Evolutionary conservation across 2,329 filamentous ascomycete genomes (phyloP).

Genomic region (Colletotrichum magnum): DNA sequence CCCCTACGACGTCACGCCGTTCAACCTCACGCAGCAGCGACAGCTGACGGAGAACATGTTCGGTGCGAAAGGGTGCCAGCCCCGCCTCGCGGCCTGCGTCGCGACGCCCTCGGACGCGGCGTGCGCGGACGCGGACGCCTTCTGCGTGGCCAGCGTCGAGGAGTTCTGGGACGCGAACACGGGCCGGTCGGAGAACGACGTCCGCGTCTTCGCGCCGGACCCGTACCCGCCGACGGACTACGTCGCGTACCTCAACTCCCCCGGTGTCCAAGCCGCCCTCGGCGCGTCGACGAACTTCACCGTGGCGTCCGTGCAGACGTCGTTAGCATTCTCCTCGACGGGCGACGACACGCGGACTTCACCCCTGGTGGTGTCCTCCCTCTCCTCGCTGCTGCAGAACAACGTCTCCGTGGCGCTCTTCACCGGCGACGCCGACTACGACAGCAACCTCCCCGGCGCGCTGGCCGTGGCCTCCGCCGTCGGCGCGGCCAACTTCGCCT

Average conservation of each 20-base stretch:
- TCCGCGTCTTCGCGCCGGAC: not conserved
- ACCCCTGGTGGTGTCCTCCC: conserved; percentile 3
- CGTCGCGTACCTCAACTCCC: conserved; percentile 28
- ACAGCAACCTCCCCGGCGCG: conserved; percentile 29
- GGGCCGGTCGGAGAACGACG: conserved; percentile 20
- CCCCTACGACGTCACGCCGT: conserved; percentile 25
- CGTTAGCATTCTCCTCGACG: conserved; percentile 6
- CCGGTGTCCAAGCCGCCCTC: conserved; percentile 20
- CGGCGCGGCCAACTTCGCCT: conserved; percentile 11
- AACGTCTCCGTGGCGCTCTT: conserved; percentile 30
- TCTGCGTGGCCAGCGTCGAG: conserved; percentile 14
- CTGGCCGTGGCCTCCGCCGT: conserved; percentile 14
- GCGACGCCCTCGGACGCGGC: conserved; percentile 1
- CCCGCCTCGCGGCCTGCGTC: conserved; percentile 17
- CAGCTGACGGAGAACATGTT: conserved; percentile 25
- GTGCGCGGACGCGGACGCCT: conserved; percentile 19
- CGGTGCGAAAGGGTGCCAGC: conserved; percentile 19
- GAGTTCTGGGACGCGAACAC: conserved; percentile 24
- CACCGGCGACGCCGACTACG: conserved; percentile 29
- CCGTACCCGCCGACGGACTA: conserved; percentile 14
- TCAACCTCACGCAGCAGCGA: conserved; percentile 17
- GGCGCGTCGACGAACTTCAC: conserved; percentile 30
- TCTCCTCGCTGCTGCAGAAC: conserved; percentile 10
- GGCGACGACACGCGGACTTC: conserved; percentile 32
- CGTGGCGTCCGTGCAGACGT: conserved; percentile 17